These are phyloP conservation scores for Byssothecium circinans DNA, from an alignment of 2,329 filamentous ascomycete species.

Conservation along the genomic window DNA sequence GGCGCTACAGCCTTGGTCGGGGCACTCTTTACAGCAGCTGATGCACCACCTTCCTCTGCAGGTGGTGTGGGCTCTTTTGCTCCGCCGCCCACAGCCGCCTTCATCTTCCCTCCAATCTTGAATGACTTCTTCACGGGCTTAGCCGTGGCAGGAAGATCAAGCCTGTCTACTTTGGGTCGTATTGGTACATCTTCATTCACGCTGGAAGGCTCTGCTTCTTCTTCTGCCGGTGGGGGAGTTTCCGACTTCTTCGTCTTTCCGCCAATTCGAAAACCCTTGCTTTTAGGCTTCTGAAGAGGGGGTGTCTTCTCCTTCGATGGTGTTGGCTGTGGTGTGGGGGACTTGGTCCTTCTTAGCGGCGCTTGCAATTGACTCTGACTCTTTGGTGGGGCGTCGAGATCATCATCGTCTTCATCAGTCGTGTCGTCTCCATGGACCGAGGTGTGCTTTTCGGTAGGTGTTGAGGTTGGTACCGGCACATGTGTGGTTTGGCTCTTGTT, in stretches of 20 bases:
- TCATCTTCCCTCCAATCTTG: constrained; percentile 38
- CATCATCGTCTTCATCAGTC: constrained; percentile 31
- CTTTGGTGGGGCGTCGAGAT: constrained; percentile 41
- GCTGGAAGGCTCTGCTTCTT: constrained; percentile 2
- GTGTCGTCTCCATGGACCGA: constrained; percentile 37
- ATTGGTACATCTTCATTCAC: constrained; percentile 1
- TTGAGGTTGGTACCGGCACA: neutral
- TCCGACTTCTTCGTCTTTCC: constrained; percentile 22
- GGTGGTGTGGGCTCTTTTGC: constrained; percentile 5
- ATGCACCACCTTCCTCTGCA: constrained; percentile 7
- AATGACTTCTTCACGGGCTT: constrained; percentile 26
- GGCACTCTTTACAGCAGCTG: constrained; percentile 9
- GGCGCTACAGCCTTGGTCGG: constrained; percentile 3
- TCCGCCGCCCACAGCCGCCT: constrained; percentile 6
- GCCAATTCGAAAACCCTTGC: constrained; percentile 33
- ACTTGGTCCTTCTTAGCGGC: constrained; percentile 1
- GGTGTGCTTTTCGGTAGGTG: neutral
- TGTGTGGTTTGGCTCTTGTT: constrained; percentile 12
- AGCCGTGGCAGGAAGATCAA: constrained; percentile 1
- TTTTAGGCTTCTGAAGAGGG: constrained; percentile 16
- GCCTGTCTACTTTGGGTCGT: too few relatives aligned
- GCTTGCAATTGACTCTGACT: constrained; percentile 15
- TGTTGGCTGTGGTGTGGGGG: neutral
- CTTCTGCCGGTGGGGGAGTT: constrained; percentile 4
- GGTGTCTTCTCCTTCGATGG: constrained; percentile 5